These are phyloP conservation scores for Fusarium pseudonygamai DNA, from an alignment of 2,329 filamentous ascomycete genomes.

Conservation along the genomic window DNA sequence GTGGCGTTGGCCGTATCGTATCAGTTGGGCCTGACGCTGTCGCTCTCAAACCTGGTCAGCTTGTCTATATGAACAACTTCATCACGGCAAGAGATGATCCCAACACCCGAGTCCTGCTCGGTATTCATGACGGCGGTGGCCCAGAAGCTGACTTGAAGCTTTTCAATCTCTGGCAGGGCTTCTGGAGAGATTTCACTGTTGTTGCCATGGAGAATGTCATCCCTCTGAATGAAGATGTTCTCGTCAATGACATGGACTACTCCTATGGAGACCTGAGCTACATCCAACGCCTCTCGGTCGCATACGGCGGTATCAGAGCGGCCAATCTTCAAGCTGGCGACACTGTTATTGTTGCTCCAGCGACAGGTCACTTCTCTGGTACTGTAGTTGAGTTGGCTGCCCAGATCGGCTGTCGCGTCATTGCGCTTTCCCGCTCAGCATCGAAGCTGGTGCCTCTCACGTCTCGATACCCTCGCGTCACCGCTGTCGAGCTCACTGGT, in stretches of 20 bases:
- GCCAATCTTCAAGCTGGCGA: slow-evolving; percentile 11
- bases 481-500: slow-evolving; percentile 11
- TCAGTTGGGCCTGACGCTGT: slow-evolving; percentile 18
- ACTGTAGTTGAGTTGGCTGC: slow-evolving; percentile 23
- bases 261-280: slow-evolving; percentile 27
- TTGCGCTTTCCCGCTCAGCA: slow-evolving; percentile 19
- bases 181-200: slow-evolving; percentile 19
- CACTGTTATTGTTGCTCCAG: slow-evolving; percentile 25
- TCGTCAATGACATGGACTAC: slow-evolving; percentile 20
- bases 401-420: slow-evolving; percentile 30
- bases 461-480: neutral
- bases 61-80: slow-evolving; percentile 28
- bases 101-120: slow-evolving; percentile 6
- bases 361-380: slow-evolving; percentile 32
- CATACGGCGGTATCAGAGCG: slow-evolving; percentile 19
- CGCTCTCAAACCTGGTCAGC: slow-evolving; percentile 12
- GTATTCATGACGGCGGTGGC: slow-evolving; percentile 17
- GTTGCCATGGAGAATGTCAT: slow-evolving; percentile 16
- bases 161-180: slow-evolving; percentile 21
- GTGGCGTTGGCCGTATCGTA: slow-evolving; percentile 8
- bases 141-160: slow-evolving; percentile 2
- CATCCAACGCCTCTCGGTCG: slow-evolving; percentile 25
- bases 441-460: slow-evolving; percentile 17
- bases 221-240: slow-evolving; percentile 5
- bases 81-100: slow-evolving; percentile 19